phyloP scores from a whole-genome alignment of 2,329 filamentous ascomycete species.

The Hypoxylon sp. region DNA sequence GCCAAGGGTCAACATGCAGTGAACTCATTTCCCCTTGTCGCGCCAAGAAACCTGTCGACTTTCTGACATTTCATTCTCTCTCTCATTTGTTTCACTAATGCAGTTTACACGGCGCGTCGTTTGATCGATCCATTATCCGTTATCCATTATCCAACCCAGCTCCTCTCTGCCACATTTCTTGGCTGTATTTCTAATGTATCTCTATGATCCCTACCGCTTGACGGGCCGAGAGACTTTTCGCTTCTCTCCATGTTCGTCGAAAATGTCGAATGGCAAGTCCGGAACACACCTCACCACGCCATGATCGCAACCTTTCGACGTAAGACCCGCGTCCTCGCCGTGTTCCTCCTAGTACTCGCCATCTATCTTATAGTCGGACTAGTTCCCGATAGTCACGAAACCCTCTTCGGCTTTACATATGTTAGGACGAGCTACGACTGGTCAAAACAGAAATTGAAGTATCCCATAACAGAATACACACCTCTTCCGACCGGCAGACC shows the following conservation, averaged over 20 bases:
- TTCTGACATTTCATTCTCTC: too few species aligned
- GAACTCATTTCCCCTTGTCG: too few species aligned
- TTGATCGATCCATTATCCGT: conserved; percentile 24
- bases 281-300: conserved; percentile 35
- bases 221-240: conserved; percentile 17
- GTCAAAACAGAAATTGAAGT: conserved; percentile 40
- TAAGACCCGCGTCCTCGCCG: conserved; percentile 37
- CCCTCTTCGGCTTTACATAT: conserved; percentile 41
- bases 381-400: conserved; percentile 39
- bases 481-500: conserved; percentile 42
- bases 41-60: too few species aligned
- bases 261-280: conserved; percentile 43
- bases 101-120: conserved; percentile 14
- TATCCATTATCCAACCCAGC: too few species aligned
- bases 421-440: conserved; percentile 45
- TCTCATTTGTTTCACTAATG: conserved; percentile 36
- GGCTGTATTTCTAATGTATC: conserved; percentile 26
- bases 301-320: conserved; percentile 41
- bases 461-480: conserved; percentile 41
- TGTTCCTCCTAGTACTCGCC: conserved; percentile 32
- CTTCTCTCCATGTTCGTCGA: conserved; percentile 42
- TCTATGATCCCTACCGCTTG: conserved; percentile 21
- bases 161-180: conserved; percentile 20
- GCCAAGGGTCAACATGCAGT: too few species aligned
- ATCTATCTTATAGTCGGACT: conserved; percentile 44